phyloP scores from a whole-genome alignment of 495 filamentous ascomycete species.

The Opeltia flavorubescens region DNA sequence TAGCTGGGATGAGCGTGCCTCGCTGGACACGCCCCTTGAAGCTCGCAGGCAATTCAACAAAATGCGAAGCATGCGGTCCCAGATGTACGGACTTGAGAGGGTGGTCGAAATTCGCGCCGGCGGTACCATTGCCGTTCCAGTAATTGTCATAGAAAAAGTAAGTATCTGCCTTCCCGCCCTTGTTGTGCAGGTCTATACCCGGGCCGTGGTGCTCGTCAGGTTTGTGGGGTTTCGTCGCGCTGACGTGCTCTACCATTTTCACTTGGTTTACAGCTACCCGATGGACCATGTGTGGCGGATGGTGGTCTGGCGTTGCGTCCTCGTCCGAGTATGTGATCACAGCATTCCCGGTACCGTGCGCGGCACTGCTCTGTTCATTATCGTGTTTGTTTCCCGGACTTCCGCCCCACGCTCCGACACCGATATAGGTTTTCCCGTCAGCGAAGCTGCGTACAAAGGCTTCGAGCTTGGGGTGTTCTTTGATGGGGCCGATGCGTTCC shows the following conservation, averaged over 20 bases:
- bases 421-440: conserved; percentile 28
- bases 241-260: neutral
- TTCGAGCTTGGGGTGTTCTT: conserved; percentile 23
- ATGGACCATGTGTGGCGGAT: neutral
- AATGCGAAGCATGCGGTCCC: conserved; percentile 14
- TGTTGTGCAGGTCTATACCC: conserved; percentile 25
- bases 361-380: conserved; percentile 11
- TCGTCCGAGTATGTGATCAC: conserved; percentile 26
- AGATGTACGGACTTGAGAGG: conserved; percentile 23
- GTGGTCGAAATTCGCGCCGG: conserved; percentile 31
- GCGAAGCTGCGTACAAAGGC: conserved; percentile 25
- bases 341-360: conserved; percentile 25
- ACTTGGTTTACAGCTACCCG: neutral
- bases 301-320: conserved; percentile 20
- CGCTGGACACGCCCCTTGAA: conserved; percentile 34
- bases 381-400: conserved; percentile 3
- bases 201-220: conserved; percentile 12
- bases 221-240: neutral
- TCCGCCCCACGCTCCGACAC: conserved; percentile 26
- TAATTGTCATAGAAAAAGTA: conserved; percentile 28
- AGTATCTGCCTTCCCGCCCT: conserved; percentile 15
- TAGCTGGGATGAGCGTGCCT: conserved; percentile 23
- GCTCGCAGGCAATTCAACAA: conserved; percentile 17
- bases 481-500: conserved; percentile 24
- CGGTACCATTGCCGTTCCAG: conserved; percentile 29